phyloP scores from a whole-genome alignment of 2,329 filamentous ascomycete genomes.

The Pseudogymnoascus sp. region DNA sequence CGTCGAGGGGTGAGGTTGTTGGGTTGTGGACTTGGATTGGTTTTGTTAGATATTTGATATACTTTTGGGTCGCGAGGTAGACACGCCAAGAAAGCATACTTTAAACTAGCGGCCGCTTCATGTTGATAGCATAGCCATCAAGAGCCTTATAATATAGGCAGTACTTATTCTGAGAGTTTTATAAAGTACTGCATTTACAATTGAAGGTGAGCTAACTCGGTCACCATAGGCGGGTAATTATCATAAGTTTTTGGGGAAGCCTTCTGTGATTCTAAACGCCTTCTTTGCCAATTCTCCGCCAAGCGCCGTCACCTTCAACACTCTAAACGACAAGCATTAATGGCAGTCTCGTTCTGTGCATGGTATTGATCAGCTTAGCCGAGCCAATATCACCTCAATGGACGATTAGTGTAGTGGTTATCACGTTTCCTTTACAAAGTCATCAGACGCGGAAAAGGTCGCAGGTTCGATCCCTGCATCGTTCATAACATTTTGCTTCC shows the following conservation, averaged over 20 bases:
- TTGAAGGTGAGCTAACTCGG: neutral
- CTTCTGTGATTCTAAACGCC: neutral
- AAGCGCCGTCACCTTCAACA: neutral
- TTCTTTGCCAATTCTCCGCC: neutral
- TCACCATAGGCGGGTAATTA: neutral
- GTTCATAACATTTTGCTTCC: slow-evolving; percentile 14
- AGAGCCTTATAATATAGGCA: neutral
- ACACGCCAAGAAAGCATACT: slow-evolving; percentile 9
- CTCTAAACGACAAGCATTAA: neutral
- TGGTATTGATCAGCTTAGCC: slow-evolving; percentile 3
- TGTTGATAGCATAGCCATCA: neutral
- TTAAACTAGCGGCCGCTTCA: neutral
- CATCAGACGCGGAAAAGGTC: slow-evolving; percentile 16
- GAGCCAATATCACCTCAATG: neutral
- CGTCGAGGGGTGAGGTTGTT: neutral
- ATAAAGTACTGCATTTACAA: neutral
- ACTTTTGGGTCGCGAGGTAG: slow-evolving; percentile 4
- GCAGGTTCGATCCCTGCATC: slow-evolving; percentile 20
- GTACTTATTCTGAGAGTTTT: neutral
- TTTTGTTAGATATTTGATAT: slow-evolving; percentile 9
- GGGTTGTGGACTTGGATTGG: neutral
- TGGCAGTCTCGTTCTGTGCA: too few species aligned
- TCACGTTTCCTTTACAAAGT: slow-evolving; percentile 18
- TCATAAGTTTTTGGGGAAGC: neutral
- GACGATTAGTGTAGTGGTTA: slow-evolving; percentile 17